Evolutionary conservation across 441 rosid species (phyloP), one percentile per base, ranked within the genome.

Genomic region (Brassica hybrid): DNA sequence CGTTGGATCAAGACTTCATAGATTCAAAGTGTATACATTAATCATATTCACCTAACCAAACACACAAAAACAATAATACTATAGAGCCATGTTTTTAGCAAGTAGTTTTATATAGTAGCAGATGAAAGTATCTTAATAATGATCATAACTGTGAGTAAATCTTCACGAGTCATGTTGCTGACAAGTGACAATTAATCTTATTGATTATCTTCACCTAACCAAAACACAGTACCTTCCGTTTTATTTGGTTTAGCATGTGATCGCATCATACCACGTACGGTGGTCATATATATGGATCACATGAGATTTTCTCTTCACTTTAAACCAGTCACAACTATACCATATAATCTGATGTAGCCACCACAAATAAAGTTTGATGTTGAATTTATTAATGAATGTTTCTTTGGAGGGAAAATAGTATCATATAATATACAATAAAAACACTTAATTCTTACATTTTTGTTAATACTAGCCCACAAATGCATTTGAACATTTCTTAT

Each of bases 1-100:
- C 82, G 79, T 79, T 70, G 76, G 82, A 79, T 79, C 74, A 27
- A 38, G 21, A 13, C 38, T 62, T 41, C 43, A 30, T 32, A 74
- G 27, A 62, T 79, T 38, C 23, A 56, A 17, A 74, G 36, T 68
- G 66, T 34, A 63, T 54, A 54, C 59, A 54, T 54, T 54, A 54
- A 54, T 54, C 59, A 54, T 3, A 7, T 54, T 54, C 59, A 54
- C 59, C 59, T 54, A 48, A 52, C 58, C 57, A 50, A 2, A 16
- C 18, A 16, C 23, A 16, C 19, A n/a, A 17, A 17, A 54, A 54
- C 12, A 54, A 54, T 54, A 54, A 17, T 17, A 17, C 59, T 1
- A 52, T 52, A 52, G 4, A 54, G 59, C 59, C 59, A 52, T 52
- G 58, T 52, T 52, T 48, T 48, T 48, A 7, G 56, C 57, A 50